Percentiles rank a stretch among this genome's conserved stretches.
phyloP scores from a whole-genome alignment of 1,284 basidiomycete species.

The Phaffia rhodozyma region DNA sequence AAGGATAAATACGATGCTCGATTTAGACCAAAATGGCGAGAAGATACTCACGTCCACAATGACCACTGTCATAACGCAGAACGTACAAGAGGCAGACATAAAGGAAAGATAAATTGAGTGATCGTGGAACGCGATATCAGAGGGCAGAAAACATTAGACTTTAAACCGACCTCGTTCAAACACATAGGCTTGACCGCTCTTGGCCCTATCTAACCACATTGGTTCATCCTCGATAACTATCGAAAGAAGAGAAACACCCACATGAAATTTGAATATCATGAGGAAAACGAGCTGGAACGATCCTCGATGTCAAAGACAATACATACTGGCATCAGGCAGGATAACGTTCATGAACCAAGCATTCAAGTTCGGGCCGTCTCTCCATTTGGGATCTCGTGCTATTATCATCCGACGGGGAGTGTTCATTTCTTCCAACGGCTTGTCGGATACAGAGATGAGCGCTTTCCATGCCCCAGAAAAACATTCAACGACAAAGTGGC shows the following conservation, averaged over 20 bases:
- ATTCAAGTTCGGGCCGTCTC: slow-evolving; percentile 12
- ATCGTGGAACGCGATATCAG: too few relatives aligned
- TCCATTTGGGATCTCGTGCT: slow-evolving; percentile 5
- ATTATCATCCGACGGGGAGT: slow-evolving; percentile 13
- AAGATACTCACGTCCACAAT: slow-evolving; percentile 5
- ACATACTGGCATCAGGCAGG: slow-evolving; percentile 2
- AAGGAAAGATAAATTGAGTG: neutral
- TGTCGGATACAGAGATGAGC: neutral
- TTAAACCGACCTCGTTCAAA: slow-evolving; percentile 8
- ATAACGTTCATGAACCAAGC: slow-evolving; percentile 14
- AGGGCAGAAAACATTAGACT: too few relatives aligned
- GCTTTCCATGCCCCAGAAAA: slow-evolving; percentile 14
- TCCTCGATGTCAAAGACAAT: too few relatives aligned
- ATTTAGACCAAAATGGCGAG: neutral
- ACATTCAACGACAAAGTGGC: slow-evolving; percentile 15
- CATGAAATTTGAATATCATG: neutral
- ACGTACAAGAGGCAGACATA: neutral
- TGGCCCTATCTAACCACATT: slow-evolving; percentile 5
- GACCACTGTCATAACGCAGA: neutral
- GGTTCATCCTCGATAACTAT: slow-evolving; percentile 6
- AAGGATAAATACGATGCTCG: neutral
- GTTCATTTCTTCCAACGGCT: neutral
- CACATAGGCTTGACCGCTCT: slow-evolving; percentile 3
- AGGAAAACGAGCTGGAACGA: too few relatives aligned
- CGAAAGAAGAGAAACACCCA: neutral